These are phyloP conservation scores for Melampsora larici-populina DNA, from an alignment of 1,284 basidiomycete genomes.

Conservation along the genomic window DNA sequence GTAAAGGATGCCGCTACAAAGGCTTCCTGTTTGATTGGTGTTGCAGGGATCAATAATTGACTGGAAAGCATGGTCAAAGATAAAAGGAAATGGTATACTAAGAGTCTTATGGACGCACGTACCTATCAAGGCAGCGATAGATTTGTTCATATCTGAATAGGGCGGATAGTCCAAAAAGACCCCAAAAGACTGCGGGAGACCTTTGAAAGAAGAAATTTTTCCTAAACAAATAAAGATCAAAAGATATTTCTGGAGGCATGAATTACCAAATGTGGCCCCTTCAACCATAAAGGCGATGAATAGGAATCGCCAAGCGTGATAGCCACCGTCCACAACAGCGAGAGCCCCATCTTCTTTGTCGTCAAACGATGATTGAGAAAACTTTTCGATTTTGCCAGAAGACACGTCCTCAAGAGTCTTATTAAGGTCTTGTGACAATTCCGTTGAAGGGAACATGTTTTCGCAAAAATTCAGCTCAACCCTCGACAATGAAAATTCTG, in stretches of 20 bases:
- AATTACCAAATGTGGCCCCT: slow-evolving; percentile 24
- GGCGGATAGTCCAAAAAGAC: slow-evolving; percentile 31
- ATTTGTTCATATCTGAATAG: slow-evolving; percentile 19
- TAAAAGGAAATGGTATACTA: no score
- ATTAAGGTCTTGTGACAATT: no score
- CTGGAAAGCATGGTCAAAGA: no score
- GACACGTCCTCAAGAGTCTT: no score
- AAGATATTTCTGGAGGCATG: neutral
- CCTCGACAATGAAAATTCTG: no score
- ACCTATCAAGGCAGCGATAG: slow-evolving; percentile 32
- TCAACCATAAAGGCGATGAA: slow-evolving; percentile 28
- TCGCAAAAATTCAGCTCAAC: no score
- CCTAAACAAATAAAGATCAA: no score
- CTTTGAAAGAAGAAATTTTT: neutral
- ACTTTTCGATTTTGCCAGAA: no score
- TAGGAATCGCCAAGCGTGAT: slow-evolving; percentile 28
- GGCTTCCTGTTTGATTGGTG: neutral
- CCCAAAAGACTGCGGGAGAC: slow-evolving; percentile 25
- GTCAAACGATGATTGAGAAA: no score
- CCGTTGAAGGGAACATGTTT: no score
- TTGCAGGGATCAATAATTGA: no score
- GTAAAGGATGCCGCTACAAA: slow-evolving; percentile 20
- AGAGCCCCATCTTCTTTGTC: no score
- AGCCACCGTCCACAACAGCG: slow-evolving; percentile 7
- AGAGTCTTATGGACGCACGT: neutral